Percentiles rank a stretch among this genome's conserved stretches.
phyloP scores from a whole-genome alignment of 495 filamentous ascomycete genomes.

The Tuber magnatum region DNA sequence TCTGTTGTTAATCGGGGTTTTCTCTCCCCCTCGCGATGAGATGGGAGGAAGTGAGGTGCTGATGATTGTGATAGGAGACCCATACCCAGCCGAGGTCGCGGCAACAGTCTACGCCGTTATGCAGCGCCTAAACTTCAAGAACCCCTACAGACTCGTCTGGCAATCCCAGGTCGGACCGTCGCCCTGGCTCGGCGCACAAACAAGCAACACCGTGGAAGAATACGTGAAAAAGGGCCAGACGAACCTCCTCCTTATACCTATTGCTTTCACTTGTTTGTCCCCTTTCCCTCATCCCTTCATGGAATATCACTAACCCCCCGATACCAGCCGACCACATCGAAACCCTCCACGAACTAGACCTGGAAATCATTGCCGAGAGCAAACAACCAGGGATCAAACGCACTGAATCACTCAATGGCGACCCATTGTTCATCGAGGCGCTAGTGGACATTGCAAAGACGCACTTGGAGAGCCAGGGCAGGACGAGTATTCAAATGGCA shows the following conservation, averaged over 20 bases:
- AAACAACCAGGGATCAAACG: constrained; percentile 76
- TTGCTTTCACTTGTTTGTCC: constrained; percentile 72
- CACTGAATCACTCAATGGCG: constrained; percentile 88
- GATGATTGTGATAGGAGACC: constrained; percentile 56
- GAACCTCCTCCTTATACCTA: constrained; percentile 85
- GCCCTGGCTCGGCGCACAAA: constrained; percentile 94
- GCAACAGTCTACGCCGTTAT: constrained; percentile 97
- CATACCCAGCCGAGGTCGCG: constrained; percentile 92
- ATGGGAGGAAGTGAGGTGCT: constrained; percentile 54
- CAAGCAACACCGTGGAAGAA: constrained; percentile 72
- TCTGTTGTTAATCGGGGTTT: constrained; percentile 53
- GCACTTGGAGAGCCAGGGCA: constrained; percentile 64
- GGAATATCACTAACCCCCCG: neutral
- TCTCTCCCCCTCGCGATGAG: neutral
- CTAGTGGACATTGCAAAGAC: constrained; percentile 75
- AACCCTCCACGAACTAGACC: constrained; percentile 89
- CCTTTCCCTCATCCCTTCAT: neutral
- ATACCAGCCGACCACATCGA: constrained; percentile 81
- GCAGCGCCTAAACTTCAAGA: constrained; percentile 73
- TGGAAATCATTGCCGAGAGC: constrained; percentile 89
- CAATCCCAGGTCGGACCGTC: constrained; percentile 95
- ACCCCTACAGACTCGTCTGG: constrained; percentile 92
- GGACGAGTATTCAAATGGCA: constrained; percentile 74
- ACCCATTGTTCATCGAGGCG: constrained; percentile 80
- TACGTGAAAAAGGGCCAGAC: constrained; percentile 88